Conservation (phyloP, 2,329 filamentous ascomycete genomes). For the Dothidotthia symphoricarpi region DNA sequence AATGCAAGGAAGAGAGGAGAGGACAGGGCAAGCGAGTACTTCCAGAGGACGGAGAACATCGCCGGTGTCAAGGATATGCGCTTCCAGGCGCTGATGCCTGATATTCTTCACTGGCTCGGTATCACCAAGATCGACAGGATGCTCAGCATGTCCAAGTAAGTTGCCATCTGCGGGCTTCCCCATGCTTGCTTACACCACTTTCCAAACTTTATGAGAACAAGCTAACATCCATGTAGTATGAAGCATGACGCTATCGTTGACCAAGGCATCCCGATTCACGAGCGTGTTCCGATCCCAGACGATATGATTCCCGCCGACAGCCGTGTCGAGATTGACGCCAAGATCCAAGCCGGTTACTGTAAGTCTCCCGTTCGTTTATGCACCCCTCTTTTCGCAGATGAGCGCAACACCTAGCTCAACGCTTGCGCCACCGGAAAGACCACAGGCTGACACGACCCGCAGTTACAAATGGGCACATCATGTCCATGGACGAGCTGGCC, state of each 20-base stretch:
- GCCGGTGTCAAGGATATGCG: constrained; percentile 96
- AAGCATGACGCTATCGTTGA: constrained; percentile 86
- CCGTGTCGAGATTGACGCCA: constrained; percentile 97
- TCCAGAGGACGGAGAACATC: constrained; percentile 96
- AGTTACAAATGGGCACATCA: constrained; percentile 83
- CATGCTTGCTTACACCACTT: neutral
- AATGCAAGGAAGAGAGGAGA: constrained; percentile 75
- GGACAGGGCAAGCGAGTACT: constrained; percentile 84
- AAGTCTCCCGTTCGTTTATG: constrained; percentile 36
- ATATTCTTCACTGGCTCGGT: constrained; percentile 95
- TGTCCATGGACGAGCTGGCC: constrained; percentile 81
- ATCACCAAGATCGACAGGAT: constrained; percentile 98
- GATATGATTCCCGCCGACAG: constrained; percentile 93
- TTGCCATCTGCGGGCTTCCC: too few relatives aligned
- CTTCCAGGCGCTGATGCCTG: constrained; percentile 97
- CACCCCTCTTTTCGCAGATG: neutral
- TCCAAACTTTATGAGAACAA: neutral
- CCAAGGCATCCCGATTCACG: constrained; percentile 82
- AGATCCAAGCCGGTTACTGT: constrained; percentile 89
- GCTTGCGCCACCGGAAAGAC: too few relatives aligned
- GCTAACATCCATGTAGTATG: constrained; percentile 58
- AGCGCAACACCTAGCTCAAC: too few relatives aligned
- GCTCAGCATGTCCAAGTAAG: constrained; percentile 96
- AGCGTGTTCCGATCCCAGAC: constrained; percentile 88
- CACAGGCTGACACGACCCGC: constrained; percentile 20